phyloP scores from a whole-genome alignment of 176 grass and related monocot genomes.

The Hyparrhenia diplandra region DNA sequence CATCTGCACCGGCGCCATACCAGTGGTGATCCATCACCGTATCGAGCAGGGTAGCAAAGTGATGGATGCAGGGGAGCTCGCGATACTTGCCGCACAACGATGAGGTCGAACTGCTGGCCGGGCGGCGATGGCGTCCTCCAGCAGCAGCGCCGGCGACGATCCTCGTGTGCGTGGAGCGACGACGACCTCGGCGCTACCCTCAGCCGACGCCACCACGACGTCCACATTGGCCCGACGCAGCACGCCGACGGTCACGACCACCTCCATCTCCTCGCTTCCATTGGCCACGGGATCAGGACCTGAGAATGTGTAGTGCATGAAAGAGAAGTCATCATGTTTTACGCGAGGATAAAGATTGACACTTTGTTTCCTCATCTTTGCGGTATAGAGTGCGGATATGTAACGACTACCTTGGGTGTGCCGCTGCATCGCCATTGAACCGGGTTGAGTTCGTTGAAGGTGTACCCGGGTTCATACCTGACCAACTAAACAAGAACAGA shows the following conservation, averaged over 20 bases:
- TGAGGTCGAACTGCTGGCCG: slow-evolving; percentile 40
- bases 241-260: slow-evolving; percentile 40
- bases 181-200: slow-evolving; percentile 23
- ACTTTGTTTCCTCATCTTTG: not conserved
- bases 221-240: slow-evolving; percentile 52
- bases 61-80: too few relatives aligned
- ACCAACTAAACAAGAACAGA: slow-evolving; percentile 17
- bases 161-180: slow-evolving; percentile 38
- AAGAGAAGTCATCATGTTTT: not conserved
- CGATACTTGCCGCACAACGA: slow-evolving; percentile 48
- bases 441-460: slow-evolving; percentile 38
- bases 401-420: slow-evolving; percentile 36
- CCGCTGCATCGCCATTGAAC: slow-evolving; percentile 40
- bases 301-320: not conserved
- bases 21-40: too few relatives aligned
- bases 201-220: slow-evolving; percentile 48
- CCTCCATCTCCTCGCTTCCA: slow-evolving; percentile 54
- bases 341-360: not conserved
- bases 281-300: slow-evolving; percentile 68
- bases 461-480: slow-evolving; percentile 34
- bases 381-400: not conserved
- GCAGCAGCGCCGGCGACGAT: slow-evolving; percentile 43
- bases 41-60: not conserved
- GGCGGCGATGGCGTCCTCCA: slow-evolving; percentile 38
- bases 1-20: too few relatives aligned